Evolutionary conservation across 1,284 basidiomycete species (phyloP).

Genomic region (Ustilago bromivora): DNA sequence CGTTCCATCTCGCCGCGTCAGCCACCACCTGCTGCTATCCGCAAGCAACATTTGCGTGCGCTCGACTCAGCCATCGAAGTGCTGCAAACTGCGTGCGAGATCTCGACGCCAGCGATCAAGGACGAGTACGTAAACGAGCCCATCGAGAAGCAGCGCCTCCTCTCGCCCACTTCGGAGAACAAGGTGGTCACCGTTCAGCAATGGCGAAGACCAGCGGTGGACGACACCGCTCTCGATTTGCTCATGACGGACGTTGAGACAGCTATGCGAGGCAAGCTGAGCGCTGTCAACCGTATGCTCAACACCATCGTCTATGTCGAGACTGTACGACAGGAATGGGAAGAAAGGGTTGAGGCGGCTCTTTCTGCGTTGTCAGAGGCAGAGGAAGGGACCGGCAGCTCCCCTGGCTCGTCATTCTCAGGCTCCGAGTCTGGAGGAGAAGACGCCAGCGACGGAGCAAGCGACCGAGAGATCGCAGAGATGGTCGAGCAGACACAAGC

Average conservation of each 20-base stretch:
- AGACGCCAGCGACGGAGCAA: slow-evolving; percentile 72
- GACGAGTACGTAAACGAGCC: slow-evolving; percentile 82
- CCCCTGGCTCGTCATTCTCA: slow-evolving; percentile 31
- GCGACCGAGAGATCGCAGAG: slow-evolving; percentile 54
- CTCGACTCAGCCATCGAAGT: slow-evolving; percentile 88
- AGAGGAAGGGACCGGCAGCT: slow-evolving; percentile 40
- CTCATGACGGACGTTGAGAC: slow-evolving; percentile 87
- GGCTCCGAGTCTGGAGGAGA: slow-evolving; percentile 58
- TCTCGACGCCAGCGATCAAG: slow-evolving; percentile 88
- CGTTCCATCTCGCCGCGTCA: slow-evolving; percentile 58
- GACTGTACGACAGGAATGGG: slow-evolving; percentile 96
- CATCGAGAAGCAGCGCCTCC: slow-evolving; percentile 88
- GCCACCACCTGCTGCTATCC: slow-evolving; percentile 50
- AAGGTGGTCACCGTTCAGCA: slow-evolving; percentile 59
- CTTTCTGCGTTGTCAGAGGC: slow-evolving; percentile 73
- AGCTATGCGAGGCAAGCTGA: slow-evolving; percentile 90
- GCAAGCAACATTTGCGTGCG: slow-evolving; percentile 74
- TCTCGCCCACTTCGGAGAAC: slow-evolving; percentile 74
- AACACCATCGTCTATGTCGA: slow-evolving; percentile 98
- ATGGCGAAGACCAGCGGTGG: slow-evolving; percentile 50
- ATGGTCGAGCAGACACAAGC: slow-evolving; percentile 4
- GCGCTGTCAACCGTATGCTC: slow-evolving; percentile 94
- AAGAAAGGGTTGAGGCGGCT: slow-evolving; percentile 81
- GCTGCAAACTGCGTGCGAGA: slow-evolving; percentile 81
- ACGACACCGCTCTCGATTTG: slow-evolving; percentile 84